Evolutionary conservation across 805 yeast species (phyloP).

Genomic region (Starmerella bombicola): DNA sequence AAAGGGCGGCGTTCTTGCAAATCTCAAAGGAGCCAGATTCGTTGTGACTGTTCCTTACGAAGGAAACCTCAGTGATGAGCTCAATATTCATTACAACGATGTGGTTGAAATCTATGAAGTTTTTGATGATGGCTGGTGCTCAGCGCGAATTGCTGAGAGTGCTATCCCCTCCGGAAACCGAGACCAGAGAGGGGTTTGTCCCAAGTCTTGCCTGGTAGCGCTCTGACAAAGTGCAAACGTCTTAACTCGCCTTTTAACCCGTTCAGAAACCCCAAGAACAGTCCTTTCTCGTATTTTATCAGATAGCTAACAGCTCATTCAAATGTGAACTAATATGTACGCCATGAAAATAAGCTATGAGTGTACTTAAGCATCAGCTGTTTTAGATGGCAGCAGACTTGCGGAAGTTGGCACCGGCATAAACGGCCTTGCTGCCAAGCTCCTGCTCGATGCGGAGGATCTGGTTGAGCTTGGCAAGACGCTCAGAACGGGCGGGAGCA

Average conservation of each 20-base stretch:
- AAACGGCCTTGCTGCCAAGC: conserved; percentile 93
- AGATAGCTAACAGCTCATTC: no score
- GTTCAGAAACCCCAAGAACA: no score
- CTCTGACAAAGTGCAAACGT: no score
- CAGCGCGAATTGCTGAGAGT: conserved; percentile 30
- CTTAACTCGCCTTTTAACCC: neutral
- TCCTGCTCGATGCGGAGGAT: conserved; percentile 97
- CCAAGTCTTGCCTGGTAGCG: conserved; percentile 14
- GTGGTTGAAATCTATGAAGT: conserved; percentile 59
- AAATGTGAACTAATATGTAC: no score
- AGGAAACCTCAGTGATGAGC: conserved; percentile 77
- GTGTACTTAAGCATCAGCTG: no score
- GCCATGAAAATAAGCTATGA: no score
- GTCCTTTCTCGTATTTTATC: no score
- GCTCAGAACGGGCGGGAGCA: conserved; percentile 99
- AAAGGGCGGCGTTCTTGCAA: conserved; percentile 18
- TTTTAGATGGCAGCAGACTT: conserved; percentile 29
- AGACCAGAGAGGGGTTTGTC: conserved; percentile 19
- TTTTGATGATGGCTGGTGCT: conserved; percentile 95
- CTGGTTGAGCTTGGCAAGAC: conserved; percentile 98
- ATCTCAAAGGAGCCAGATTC: conserved; percentile 29
- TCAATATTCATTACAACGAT: conserved; percentile 55
- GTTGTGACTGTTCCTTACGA: conserved; percentile 57
- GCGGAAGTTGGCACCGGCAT: conserved; percentile 90
- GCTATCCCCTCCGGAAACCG: neutral